These are phyloP conservation scores for Dichotomocladium elegans DNA, from an alignment of 371 early-diverging fungal genomes.

Conservation along the genomic window DNA sequence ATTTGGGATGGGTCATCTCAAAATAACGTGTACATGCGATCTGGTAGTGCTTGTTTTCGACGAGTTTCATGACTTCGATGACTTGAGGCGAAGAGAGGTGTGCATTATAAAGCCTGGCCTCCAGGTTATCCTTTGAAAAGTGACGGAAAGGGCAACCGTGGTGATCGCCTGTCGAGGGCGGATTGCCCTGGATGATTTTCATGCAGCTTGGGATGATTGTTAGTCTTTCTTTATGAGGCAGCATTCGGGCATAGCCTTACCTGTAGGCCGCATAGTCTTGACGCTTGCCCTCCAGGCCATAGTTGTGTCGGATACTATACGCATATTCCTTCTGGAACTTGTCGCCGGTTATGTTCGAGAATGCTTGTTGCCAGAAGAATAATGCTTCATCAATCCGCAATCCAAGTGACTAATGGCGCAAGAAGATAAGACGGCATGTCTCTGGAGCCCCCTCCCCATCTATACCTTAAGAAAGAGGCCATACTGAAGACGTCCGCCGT, in stretches of 20 bases:
- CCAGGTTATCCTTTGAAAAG: conserved; percentile 61
- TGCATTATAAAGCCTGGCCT: conserved; percentile 46
- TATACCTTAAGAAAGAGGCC: conserved; percentile 87
- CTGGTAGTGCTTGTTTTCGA: conserved; percentile 80
- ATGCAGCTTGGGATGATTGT: conserved; percentile 57
- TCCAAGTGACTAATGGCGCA: conserved; percentile 79
- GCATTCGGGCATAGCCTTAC: conserved; percentile 23
- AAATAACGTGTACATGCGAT: conserved; percentile 90
- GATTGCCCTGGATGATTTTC: conserved; percentile 80
- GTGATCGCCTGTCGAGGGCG: conserved; percentile 79
- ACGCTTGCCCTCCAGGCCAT: conserved; percentile 97
- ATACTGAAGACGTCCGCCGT: conserved; percentile 89
- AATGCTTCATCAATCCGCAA: conserved; percentile 89
- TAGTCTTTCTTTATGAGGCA: background rate
- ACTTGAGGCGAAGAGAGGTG: conserved; percentile 50
- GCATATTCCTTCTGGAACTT: conserved; percentile 91
- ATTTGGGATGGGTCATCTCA: conserved; percentile 63
- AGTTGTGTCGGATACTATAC: conserved; percentile 97
- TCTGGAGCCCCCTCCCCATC: too few species aligned
- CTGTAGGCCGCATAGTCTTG: conserved; percentile 88
- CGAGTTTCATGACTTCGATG: conserved; percentile 66
- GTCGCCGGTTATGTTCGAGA: conserved; percentile 78
- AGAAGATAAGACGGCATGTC: too few species aligned
- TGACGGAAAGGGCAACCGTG: conserved; percentile 98
- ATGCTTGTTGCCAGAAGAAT: conserved; percentile 83